Evolutionary conservation across 164 flowering plant genomes (phyloP), one percentile per base, ranked within the genome.

Genomic region (Vitis rupestris): DNA sequence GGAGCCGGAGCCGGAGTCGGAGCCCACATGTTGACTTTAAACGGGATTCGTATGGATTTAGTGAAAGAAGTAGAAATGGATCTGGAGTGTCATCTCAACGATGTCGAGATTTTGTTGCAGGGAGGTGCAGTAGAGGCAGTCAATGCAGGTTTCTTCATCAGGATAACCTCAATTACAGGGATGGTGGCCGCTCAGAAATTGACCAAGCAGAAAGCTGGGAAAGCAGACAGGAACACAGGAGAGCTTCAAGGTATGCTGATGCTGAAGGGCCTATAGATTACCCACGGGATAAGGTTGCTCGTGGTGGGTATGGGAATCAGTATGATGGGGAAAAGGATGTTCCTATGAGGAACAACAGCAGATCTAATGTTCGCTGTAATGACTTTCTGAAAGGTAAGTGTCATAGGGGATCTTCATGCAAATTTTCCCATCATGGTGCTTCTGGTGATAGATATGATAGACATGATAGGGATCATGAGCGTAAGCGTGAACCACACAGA

Each of bases 341-440:
- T 2, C 37, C 60, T 0, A 54, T 52, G 5, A 77, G 73, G 66
- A 79, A 51, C 23, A 62, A 51, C 23, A 62, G 61, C 52, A 78
- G 72, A 71, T 70, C 71, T 47, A 52, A 72, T 4, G 50, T 58
- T 59, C 52, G n/a, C 50, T 84, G 87, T 66, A 62, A 63, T 49
- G 77, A 82, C 47, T 84, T 82, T 70, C 53, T 71, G 64, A 78
- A 62, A 69, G 85, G 86, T 15, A 78, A 67, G 65, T 82, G 84
- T 66, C 56, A 65, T 11, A 78, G 78, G 73, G 90, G 87, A 23
- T 82, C 82, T 44, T 66, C 78, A 47, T 83, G 85, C 79, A 83
- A 66, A 73, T 84, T 71, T 67, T 71, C 72, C 49, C 90, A 87
- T 68, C 72, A 31, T 31, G 44, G 59, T 74, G 58, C 66, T 68